Conservation (phyloP, 2,329 filamentous ascomycete genomes). For the Colletotrichum sublineola region DNA sequence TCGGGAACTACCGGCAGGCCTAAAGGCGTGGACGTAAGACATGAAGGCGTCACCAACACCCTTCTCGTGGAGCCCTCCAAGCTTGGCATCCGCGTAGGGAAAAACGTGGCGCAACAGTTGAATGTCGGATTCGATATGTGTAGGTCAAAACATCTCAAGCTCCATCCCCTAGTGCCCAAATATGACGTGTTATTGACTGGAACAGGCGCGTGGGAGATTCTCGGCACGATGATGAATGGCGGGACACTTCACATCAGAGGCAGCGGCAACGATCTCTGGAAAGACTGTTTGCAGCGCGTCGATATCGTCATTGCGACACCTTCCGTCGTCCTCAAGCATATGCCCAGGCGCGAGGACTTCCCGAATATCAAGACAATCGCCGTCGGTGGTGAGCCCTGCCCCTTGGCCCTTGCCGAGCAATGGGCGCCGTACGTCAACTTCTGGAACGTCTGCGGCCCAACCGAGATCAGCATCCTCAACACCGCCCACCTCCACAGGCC, state of each 20-base stretch:
- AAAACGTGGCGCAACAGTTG: slow-evolving; percentile 66
- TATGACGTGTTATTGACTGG: slow-evolving; percentile 3
- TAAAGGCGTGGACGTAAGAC: slow-evolving; percentile 71
- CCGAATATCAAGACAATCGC: slow-evolving; percentile 42
- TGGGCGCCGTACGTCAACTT: slow-evolving; percentile 65
- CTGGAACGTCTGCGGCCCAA: slow-evolving; percentile 71
- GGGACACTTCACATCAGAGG: slow-evolving; percentile 44
- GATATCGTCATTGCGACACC: slow-evolving; percentile 44
- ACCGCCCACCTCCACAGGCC: slow-evolving; percentile 51
- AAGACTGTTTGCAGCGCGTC: slow-evolving; percentile 41
- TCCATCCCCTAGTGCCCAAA: not conserved
- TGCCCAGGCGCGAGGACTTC: slow-evolving; percentile 40
- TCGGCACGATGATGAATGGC: slow-evolving; percentile 52
- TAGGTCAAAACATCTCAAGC: slow-evolving; percentile 50
- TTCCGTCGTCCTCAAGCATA: slow-evolving; percentile 43
- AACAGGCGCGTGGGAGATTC: slow-evolving; percentile 71
- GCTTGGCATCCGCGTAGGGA: slow-evolving; percentile 63
- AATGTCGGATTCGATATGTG: slow-evolving; percentile 74
- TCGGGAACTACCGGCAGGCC: slow-evolving; percentile 70
- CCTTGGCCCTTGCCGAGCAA: slow-evolving; percentile 62
- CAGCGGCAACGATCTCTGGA: slow-evolving; percentile 42
- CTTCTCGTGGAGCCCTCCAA: slow-evolving; percentile 45
- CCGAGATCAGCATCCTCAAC: slow-evolving; percentile 72
- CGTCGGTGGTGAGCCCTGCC: slow-evolving; percentile 43
- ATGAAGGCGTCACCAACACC: slow-evolving; percentile 49